Base-by-base conservation (phyloP, 202 grass and related monocot genomes). In the Bolboschoenoplectus hybrid region DNA sequence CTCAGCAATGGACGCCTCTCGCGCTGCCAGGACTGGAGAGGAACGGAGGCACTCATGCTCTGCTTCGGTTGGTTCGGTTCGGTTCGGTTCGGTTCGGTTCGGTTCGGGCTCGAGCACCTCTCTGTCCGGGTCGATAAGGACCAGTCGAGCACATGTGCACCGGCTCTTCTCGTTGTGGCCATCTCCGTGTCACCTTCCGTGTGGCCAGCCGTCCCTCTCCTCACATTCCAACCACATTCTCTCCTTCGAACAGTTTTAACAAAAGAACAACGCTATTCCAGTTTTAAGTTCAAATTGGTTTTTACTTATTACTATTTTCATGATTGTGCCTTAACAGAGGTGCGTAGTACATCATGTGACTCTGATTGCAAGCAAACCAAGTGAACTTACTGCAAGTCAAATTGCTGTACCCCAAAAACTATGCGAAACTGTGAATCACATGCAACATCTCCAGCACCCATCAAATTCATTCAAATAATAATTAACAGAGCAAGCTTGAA, bases 121-220 rank as follows among this genome's bases (percentile, higher is more conserved):
- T 46, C 26, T 76, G 73, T 76, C 73, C 4, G 49, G 32, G 50
- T 76, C 73, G 49, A 76, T 55, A 38, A 53, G 73, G 73, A 76
- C 50, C 53, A 64, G 79, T 26, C 20, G 38, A 41, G 79, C 79
- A 64, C 79, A 82, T 82, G 79, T 82, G 56, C 52, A 64, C 57
- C 76, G 32, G 79, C 57, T 60, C 32, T 38, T 20, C 26, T 26
- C 26, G 26, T 58, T 60, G 75, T 14, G 52, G 10, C 53, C 8
- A 17, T 56, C 16, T 20, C 26, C 20, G 8, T 80, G 50, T 41
- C 2, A 12, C 7, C 41, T 72, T 72, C 67, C 40, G 7, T 68
- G 38, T 68, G 38, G 5, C 43, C 5, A 26, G 26, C 26, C 26
- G 26, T 26, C 26, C 26, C 26, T 26, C 26, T 26, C 26, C 26